Conservation (phyloP, 352 stramenopile genomes). For the Phytophthora crassamura region DNA sequence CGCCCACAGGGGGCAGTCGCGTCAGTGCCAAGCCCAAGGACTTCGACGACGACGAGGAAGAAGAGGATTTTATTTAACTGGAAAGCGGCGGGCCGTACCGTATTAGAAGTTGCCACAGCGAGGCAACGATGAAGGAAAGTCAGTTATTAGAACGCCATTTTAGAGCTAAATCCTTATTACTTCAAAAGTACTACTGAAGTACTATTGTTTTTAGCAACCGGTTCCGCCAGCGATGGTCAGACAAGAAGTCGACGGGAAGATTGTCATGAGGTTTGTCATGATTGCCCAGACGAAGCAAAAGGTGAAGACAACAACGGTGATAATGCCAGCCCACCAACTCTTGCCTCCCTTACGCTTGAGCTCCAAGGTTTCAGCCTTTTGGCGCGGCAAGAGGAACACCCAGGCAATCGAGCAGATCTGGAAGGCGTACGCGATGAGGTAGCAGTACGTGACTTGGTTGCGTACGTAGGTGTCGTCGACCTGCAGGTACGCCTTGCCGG, state of each 20-base stretch:
- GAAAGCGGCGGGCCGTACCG: neutral
- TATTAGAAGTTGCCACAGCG: slow-evolving; percentile 2
- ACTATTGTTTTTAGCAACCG: too few relatives aligned
- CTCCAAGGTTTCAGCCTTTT: slow-evolving; percentile 51
- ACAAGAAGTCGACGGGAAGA: slow-evolving; percentile 45
- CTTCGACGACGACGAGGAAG: slow-evolving; percentile 61
- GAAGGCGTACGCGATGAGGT: slow-evolving; percentile 52
- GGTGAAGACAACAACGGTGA: slow-evolving; percentile 44
- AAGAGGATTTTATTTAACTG: slow-evolving; percentile 74
- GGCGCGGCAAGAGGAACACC: slow-evolving; percentile 45
- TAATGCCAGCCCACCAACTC: slow-evolving; percentile 43
- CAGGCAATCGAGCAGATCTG: slow-evolving; percentile 46
- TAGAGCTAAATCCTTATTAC: slow-evolving; percentile 23
- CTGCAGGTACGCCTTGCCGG: slow-evolving; percentile 34
- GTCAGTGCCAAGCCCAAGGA: slow-evolving; percentile 27
- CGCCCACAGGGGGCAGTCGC: slow-evolving; percentile 31
- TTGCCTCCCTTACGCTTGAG: slow-evolving; percentile 46
- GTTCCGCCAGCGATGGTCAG: slow-evolving; percentile 49
- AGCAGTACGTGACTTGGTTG: slow-evolving; percentile 45
- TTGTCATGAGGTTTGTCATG: slow-evolving; percentile 62
- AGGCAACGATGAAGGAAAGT: neutral
- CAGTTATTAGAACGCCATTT: slow-evolving; percentile 29
- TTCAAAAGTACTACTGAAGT: too few relatives aligned
- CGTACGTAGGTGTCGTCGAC: slow-evolving; percentile 39
- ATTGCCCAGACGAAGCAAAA: slow-evolving; percentile 57